Evolutionary conservation across 345 rosid genomes (phyloP), one percentile per base, ranked within the genome.

Genomic region (Lepidium aucheri): DNA sequence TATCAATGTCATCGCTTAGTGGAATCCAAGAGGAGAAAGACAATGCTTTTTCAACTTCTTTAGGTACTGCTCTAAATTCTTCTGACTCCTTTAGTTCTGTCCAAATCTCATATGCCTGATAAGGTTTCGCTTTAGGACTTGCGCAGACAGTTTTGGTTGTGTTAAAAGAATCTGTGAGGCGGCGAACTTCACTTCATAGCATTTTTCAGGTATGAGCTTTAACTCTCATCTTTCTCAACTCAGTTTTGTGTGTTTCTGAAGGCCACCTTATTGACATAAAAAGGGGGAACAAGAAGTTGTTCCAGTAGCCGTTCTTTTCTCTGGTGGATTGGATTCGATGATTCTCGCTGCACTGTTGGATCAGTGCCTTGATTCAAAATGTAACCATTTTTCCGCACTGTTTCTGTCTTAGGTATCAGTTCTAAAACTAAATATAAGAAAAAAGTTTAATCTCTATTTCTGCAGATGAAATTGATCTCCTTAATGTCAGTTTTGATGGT

Each of bases 251-350:
- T 22, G 22, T 13, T 39, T 52, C 38, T 5, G 4, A 60, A 17
- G 34, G 28, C 2, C 35, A 45, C 47, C n/a, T 3, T 57, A 30
- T 53, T 44, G 76, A 20, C 46, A 66, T 69, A 63, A 51, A 18
- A 74, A 87, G 96, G 85, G 68, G 57, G 79, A 72, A 64, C 63
- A 72, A 57, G 90, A 79, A 60, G 68, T 34, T 63, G 81, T 62
- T 52, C 97, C 97, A 1, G 86, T 88, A 39, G 99, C 97, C 38
- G 86, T 94, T 65, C 88, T 94, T 42, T 90, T 94, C 76, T 94
- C 99, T 51, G 97, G 99, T 43, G 99, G 99, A 66, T 72, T 90
- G 63, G 99, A 94, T 79, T 94, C 97, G 24, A 94, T 88, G 97
- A 88, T 94, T 72, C 84, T 94, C 43, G 92, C 99, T 36, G 96